Conservation (phyloP, 805 yeast species). For the Jamesozyma hellenica region DNA sequence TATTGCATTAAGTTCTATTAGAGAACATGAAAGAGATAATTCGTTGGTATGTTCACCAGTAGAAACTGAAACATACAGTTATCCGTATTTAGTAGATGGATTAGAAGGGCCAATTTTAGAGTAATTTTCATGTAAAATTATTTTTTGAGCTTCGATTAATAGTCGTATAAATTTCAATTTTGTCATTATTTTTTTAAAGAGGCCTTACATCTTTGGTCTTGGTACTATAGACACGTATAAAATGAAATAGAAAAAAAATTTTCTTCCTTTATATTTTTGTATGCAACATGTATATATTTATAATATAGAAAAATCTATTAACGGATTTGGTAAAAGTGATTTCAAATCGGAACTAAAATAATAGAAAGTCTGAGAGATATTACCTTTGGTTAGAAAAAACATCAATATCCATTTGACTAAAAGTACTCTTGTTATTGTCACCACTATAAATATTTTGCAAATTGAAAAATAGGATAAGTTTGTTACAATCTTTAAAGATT, state of each 20-base stretch:
- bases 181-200: too few relatives aligned
- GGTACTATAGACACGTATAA: too few relatives aligned
- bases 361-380: neutral
- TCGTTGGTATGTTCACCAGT: conserved; percentile 13
- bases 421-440: conserved; percentile 12
- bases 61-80: conserved; percentile 50
- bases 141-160: too few relatives aligned
- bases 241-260: too few relatives aligned
- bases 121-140: conserved; percentile 1
- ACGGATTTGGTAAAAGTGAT: neutral
- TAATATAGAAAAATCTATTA: neutral
- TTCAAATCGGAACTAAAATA: neutral
- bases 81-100: conserved; percentile 58
- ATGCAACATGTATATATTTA: neutral
- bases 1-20: conserved; percentile 78
- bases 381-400: conserved; percentile 12
- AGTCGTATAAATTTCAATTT: too few relatives aligned
- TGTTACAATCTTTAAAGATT: conserved; percentile 44
- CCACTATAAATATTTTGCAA: conserved; percentile 11
- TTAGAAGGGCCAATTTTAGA: conserved; percentile 81
- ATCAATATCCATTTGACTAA: conserved; percentile 17
- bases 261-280: neutral
- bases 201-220: too few relatives aligned
- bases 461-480: conserved; percentile 21
- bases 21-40: conserved; percentile 34